Evolutionary conservation across 169 alveolate species (phyloP), one percentile per base, ranked within the genome.

Genomic region (Cryptosporidium sp.): DNA sequence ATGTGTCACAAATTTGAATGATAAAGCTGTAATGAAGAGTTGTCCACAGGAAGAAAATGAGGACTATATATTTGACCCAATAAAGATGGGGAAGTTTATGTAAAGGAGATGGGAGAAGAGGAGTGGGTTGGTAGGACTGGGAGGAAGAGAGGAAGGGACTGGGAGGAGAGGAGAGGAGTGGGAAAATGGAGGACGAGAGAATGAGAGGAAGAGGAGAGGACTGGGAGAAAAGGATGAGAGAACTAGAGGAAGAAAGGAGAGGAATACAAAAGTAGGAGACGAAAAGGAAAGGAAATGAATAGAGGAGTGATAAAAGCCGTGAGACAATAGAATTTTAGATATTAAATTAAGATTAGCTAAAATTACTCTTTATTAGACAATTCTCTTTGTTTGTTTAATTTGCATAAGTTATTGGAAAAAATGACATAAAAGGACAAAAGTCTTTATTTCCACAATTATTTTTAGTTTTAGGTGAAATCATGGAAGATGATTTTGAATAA

Each of bases 11-110:
- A 80, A 80, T 33, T 62, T 80, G 42, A 61, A 80, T 62, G 52
- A 80, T 18, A 80, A 80, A n/a, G 89, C 89, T 16, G 89, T 80
- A 10, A 80, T 80, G 89, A 80, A 21, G 21, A 60, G 89, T 51
- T 80, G 89, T 65, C 89, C 89, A 2, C 51, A 21, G 0, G 68
- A 45, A 1, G 80, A 65, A 69, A 14, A 80, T 14, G 73, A 60
- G 9, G 60, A 42, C 16, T 80, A 58, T 42, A 62, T 26, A 8
- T 65, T 80, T 21, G 89, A 80, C 42, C 80, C 75, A 4, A 26
- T 80, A 8, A 80, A 80, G 21, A 31, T 80, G 73, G 67, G 35
- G 3, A 56, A 56, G 12, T 56, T 56, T 21, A 26, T 26, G 37
- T 56, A 56, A 2, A 1, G 29, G 35, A 6, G 45, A 0, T 1